Percentiles rank a stretch among this genome's conserved stretches.
These are phyloP conservation scores for Nakazawaea anatomiae DNA, from an alignment of 805 yeast genomes.

Conservation along the genomic window DNA sequence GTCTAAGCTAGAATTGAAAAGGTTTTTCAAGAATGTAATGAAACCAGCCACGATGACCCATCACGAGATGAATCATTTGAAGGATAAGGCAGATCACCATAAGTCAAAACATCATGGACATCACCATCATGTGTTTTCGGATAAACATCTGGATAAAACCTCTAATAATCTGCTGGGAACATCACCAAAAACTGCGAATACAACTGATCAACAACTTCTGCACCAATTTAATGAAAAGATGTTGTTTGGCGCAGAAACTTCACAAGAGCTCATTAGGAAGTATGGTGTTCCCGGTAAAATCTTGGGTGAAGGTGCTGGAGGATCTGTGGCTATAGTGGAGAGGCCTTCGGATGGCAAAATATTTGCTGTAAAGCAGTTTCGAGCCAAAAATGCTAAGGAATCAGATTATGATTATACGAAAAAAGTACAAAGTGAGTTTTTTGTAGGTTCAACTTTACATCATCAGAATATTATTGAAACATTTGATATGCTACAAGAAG, in stretches of 20 bases:
- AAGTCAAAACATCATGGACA: constrained; percentile 8
- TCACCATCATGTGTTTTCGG: constrained; percentile 2
- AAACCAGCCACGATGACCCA: constrained; percentile 6
- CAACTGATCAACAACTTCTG: constrained; percentile 1
- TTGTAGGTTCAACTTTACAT: constrained; percentile 70
- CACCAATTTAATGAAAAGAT: constrained; percentile 18
- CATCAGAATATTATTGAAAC: constrained; percentile 82
- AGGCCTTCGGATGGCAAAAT: constrained; percentile 53
- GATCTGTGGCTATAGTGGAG: constrained; percentile 78
- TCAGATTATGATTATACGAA: constrained; percentile 62
- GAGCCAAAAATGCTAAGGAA: constrained; percentile 59
- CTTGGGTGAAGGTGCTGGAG: constrained; percentile 92
- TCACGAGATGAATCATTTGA: constrained; percentile 12
- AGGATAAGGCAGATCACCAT: constrained; percentile 12
- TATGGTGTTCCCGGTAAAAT: constrained; percentile 72
- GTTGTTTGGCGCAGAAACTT: constrained; percentile 31
- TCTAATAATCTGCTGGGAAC: background rate
- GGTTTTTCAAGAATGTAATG: constrained; percentile 34
- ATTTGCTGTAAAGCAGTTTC: constrained; percentile 84
- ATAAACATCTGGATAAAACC: background rate
- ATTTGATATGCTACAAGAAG: constrained; percentile 70
- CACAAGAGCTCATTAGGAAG: constrained; percentile 42
- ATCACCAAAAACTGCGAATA: background rate
- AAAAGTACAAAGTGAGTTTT: constrained; percentile 78
- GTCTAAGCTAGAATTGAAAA: constrained; percentile 28